Conservation (phyloP, 306 rosid species). For the Boehmeria nivea region DNA sequence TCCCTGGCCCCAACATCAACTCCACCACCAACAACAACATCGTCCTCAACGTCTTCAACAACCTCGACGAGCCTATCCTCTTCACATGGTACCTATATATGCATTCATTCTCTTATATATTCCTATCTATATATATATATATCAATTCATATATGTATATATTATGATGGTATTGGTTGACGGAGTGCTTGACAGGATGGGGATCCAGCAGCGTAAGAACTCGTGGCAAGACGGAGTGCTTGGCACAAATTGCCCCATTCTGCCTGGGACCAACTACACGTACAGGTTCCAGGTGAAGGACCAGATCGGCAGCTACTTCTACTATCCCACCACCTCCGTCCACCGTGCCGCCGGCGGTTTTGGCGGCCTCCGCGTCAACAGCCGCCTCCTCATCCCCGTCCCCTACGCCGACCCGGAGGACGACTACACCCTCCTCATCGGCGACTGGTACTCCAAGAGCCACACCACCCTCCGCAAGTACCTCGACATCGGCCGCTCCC, state of each 20-base stretch:
- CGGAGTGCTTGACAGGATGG: too few species aligned
- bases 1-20: conserved; percentile 66
- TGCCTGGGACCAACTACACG: conserved; percentile 47
- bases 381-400: conserved; percentile 57
- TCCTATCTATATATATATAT: too few species aligned
- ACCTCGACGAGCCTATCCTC: conserved; percentile 57
- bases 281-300: conserved; percentile 61
- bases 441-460: conserved; percentile 66
- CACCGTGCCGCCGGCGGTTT: conserved; percentile 55
- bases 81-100: conserved; percentile 27
- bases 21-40: conserved; percentile 60
- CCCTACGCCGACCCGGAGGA: conserved; percentile 65
- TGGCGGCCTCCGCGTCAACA: conserved; percentile 53
- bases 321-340: conserved; percentile 43
- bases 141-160: not conserved
- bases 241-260: conserved; percentile 59
- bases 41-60: conserved; percentile 49
- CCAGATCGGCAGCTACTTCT: conserved; percentile 61
- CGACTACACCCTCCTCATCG: conserved; percentile 58
- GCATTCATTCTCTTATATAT: too few species aligned
- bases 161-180: too few species aligned
- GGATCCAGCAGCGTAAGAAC: conserved; percentile 64
- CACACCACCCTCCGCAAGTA: conserved; percentile 32
- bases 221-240: conserved; percentile 56
- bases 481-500: conserved; percentile 42